Evolutionary conservation across 495 filamentous ascomycete genomes (phyloP), one percentile per base, ranked within the genome.

Genomic region (Astrothelium subdiscretum): DNA sequence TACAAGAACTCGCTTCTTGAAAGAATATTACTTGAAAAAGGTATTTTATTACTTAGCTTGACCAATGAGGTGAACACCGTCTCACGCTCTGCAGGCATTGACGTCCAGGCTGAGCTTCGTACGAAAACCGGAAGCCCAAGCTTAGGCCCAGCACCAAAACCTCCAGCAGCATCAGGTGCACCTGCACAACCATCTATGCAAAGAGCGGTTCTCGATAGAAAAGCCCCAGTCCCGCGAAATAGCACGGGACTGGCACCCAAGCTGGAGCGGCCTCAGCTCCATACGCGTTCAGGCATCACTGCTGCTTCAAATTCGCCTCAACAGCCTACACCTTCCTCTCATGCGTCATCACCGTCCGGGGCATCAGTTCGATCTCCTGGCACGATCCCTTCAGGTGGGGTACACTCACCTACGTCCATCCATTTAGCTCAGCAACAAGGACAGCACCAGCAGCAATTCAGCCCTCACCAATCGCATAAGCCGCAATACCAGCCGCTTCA

Each of bases 1-100:
- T 97, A 97, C 75, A 97, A 97, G 77, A 98, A 97, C 74, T 97
- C 92, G 29, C 79, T 97, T 51, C 82, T 98, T 11, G 94, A 98
- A 75, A 83, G 95, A 27, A 96, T 98, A 68, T 77, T 98, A 42
- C 81, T 97, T 5, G 94, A 98, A 75, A 97, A 97, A 81, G 95
- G 91, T 92, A 73, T 26, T 72, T 51, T 20, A 27, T 61, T 44
- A 12, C 52, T 43, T 12, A 35, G 29, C 29, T 32, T 4, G 29
- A 27, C n/a, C 13, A 35, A n/a, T 8, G 24, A 63, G 8, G n/a
- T 57, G n/a, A 20, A 12, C 5, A 31, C 15, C 8, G n/a, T 42
- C 38, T 66, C 44, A 60, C 63, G 43, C 57, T 44, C 3, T 29
- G 1, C 44, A 96, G 91, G 94, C 65, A 96, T 97, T 73, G 94